Base-by-base conservation (phyloP, 2,329 filamentous ascomycete genomes). In the Podosphaera aphanis region DNA sequence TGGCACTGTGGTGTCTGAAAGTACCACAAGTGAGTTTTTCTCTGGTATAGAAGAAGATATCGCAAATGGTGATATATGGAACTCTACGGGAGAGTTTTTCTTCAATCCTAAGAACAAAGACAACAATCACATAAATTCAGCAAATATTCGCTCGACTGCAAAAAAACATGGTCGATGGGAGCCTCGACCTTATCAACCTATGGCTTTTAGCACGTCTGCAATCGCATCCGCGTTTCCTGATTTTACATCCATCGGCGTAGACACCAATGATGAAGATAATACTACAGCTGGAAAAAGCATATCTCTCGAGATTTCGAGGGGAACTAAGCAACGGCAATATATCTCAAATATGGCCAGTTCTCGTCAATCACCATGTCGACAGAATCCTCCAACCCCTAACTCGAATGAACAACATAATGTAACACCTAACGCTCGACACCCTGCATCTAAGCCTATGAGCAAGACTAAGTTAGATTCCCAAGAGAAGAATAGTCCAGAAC, bases 201-300 rank as follows among this genome's bases (percentile, higher is more conserved):
- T 62, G 48, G 60, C 59, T 27, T 63, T 69, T 44, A 57, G 55
- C 43, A 55, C 52, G 2, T 67, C 66, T 8, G 64, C 63, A 11
- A 57, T 68, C 35, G 62, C 63, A 40, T 59, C 59, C 44, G 63
- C 63, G 18, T 66, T 69, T 49, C 66, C 66, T 25, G 62, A 68
- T 37, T 68, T 69, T 50, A 64, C 66, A 3, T 46, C 45, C 19
- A 38, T 35, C 18, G 25, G 43, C 35, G 63, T 77, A 47, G 73
- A 78, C 54, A 56, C 73, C 27, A 71, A 69, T 40, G 43, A 44
- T 10, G n/a, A 36, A 13, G 20, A 7, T 10, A 38, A n/a, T 4
- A n/a, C 41, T 29, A 43, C 15, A 15, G 15, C 20, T 2, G 29
- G 18, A 21, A 23, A 38, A 21, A 44, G 43, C 18, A 18, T 43